phyloP scores from a whole-genome alignment of 164 flowering plant species.

The Houttuynia cordata region DNA sequence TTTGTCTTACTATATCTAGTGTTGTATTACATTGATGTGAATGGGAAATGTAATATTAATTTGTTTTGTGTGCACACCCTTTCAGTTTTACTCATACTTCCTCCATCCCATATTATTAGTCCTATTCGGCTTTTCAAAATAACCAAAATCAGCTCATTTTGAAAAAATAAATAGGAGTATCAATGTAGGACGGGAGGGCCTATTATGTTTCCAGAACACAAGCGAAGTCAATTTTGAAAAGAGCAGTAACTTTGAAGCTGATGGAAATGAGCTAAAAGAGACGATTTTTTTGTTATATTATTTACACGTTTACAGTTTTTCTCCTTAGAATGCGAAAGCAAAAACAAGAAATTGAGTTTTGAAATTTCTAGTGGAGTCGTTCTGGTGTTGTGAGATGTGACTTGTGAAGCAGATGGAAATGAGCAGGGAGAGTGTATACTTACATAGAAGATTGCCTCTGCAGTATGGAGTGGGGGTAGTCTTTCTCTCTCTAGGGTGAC shows the following conservation, averaged over 20 bases:
- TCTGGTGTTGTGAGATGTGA: background rate
- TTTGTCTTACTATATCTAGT: constrained; percentile 10
- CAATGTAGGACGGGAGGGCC: too few relatives aligned
- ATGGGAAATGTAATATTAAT: constrained; percentile 21
- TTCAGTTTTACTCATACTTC: too few relatives aligned
- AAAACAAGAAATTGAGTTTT: background rate
- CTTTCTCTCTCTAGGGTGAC: background rate
- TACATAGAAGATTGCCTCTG: background rate
- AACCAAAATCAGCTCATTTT: too few relatives aligned
- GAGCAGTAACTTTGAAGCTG: too few relatives aligned
- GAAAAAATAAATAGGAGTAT: too few relatives aligned
- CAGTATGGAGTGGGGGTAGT: background rate
- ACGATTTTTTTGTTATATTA: background rate
- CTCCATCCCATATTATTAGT: too few relatives aligned
- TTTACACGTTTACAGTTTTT: constrained; percentile 2
- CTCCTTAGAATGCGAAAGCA: background rate
- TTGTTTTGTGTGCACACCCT: constrained; percentile 32
- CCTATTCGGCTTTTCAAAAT: too few relatives aligned
- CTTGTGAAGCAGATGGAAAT: background rate
- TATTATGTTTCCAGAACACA: too few relatives aligned
- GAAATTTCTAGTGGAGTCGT: background rate
- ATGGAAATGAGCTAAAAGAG: too few relatives aligned
- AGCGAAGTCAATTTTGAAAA: too few relatives aligned
- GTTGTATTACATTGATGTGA: constrained; percentile 16
- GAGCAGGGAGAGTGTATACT: background rate